Percentiles rank a stretch among this genome's conserved stretches.
Conservation (phyloP, 108 stramenopile species). For the Fragilaria radians region DNA sequence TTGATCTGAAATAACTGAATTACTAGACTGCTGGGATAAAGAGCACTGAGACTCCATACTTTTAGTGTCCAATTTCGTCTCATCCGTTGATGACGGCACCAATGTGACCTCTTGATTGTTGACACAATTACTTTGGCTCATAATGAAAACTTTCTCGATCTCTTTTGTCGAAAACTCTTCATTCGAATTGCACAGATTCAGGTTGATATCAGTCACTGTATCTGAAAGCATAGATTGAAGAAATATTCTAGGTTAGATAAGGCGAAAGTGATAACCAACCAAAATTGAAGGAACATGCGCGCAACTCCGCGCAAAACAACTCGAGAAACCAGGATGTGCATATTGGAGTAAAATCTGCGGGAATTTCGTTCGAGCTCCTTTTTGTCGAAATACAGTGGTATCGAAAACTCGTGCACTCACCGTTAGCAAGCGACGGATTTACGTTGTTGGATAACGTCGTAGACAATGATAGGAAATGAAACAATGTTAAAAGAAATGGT, state of each 20-base stretch:
- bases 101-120: background rate
- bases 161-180: background rate
- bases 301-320: background rate
- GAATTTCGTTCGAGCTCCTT: background rate
- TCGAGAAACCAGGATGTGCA: constrained; percentile 3
- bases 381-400: background rate
- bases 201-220: background rate
- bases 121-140: too few relatives aligned
- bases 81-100: background rate
- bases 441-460: background rate
- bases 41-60: background rate
- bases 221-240: background rate
- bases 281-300: background rate
- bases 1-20: too few relatives aligned
- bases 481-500: background rate
- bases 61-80: background rate
- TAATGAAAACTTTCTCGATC: background rate
- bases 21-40: background rate
- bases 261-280: background rate
- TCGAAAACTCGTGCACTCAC: background rate
- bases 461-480: background rate
- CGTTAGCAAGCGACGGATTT: background rate
- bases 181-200: background rate
- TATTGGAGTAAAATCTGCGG: background rate
- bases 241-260: background rate